These are phyloP conservation scores for Austroboletus eburneus DNA, from an alignment of 768 basidiomycete genomes.

Conservation along the genomic window DNA sequence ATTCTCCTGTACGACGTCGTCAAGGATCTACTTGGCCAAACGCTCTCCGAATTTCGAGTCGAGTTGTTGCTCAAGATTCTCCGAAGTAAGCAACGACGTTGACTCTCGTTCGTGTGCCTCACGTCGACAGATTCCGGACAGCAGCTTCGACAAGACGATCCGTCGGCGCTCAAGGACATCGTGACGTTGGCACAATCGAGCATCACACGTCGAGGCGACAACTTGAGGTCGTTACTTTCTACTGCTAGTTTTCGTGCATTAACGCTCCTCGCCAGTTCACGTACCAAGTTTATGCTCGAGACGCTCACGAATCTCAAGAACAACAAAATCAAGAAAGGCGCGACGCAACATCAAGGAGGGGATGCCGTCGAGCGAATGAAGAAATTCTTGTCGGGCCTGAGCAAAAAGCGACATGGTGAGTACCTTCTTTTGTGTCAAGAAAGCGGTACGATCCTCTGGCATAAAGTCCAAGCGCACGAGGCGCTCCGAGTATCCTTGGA, in stretches of 20 bases:
- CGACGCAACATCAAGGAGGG: conserved; percentile 62
- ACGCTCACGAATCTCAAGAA: conserved; percentile 90
- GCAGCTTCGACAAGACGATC: conserved; percentile 89
- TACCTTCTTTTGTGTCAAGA: neutral
- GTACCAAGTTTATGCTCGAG: conserved; percentile 94
- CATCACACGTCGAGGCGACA: conserved; percentile 46
- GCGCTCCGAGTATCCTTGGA: conserved; percentile 78
- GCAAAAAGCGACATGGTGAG: conserved; percentile 71
- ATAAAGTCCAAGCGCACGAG: conserved; percentile 81
- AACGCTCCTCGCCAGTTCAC: conserved; percentile 52
- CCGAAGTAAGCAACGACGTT: conserved; percentile 51
- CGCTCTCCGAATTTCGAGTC: conserved; percentile 73
- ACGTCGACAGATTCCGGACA: conserved; percentile 75
- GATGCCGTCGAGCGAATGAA: conserved; percentile 85
- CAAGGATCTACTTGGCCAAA: conserved; percentile 59
- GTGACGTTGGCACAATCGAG: conserved; percentile 76
- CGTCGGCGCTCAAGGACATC: conserved; percentile 88
- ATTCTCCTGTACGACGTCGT: conserved; percentile 89
- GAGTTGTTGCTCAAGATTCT: conserved; percentile 85
- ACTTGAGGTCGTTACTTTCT: conserved; percentile 43
- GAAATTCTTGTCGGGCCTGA: conserved; percentile 73
- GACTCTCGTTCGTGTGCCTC: neutral
- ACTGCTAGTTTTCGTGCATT: neutral
- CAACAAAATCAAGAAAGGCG: conserved; percentile 71
- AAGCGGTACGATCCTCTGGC: conserved; percentile 1